A percentile compares a stretch with the other conserved stretches of the same genome.
Evolutionary conservation across 371 early-diverging fungal genomes (phyloP).

Genomic region (Rhizomucor miehei): DNA sequence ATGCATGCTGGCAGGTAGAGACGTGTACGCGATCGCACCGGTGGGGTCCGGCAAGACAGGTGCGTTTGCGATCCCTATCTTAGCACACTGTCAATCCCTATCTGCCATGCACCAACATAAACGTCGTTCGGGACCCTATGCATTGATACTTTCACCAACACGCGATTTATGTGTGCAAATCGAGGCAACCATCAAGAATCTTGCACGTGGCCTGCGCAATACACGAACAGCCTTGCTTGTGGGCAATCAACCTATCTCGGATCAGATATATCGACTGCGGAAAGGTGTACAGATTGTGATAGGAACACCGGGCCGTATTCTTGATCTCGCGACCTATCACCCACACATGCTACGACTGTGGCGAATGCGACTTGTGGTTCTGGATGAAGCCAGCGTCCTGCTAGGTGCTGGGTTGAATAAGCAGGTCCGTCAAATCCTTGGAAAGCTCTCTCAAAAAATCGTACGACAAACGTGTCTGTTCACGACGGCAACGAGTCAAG

Average conservation of each 20-base stretch:
- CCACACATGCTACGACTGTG: slow-evolving; percentile 39
- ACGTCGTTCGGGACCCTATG: slow-evolving; percentile 49
- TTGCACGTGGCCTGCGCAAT: slow-evolving; percentile 46
- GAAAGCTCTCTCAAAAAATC: slow-evolving; percentile 36
- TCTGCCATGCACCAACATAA: slow-evolving; percentile 31
- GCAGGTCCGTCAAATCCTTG: slow-evolving; percentile 49
- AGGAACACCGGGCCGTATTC: slow-evolving; percentile 60
- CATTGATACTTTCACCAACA: slow-evolving; percentile 57
- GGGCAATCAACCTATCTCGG: slow-evolving; percentile 54
- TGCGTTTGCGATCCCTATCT: slow-evolving; percentile 49
- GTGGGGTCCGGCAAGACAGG: slow-evolving; percentile 68
- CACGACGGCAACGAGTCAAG: slow-evolving; percentile 16
- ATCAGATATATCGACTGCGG: slow-evolving; percentile 50
- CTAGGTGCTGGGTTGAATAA: slow-evolving; percentile 27
- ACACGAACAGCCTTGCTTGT: slow-evolving; percentile 56
- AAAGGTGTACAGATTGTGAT: slow-evolving; percentile 58
- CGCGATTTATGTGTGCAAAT: slow-evolving; percentile 55
- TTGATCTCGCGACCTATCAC: slow-evolving; percentile 45
- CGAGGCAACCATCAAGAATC: slow-evolving; percentile 38
- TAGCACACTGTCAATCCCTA: slow-evolving; percentile 51
- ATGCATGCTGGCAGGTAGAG: slow-evolving; percentile 62
- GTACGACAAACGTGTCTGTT: slow-evolving; percentile 48
- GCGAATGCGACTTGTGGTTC: slow-evolving; percentile 50
- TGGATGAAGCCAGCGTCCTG: slow-evolving; percentile 65
- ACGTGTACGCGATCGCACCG: slow-evolving; percentile 66